phyloP scores from a whole-genome alignment of 2,329 filamentous ascomycete genomes.

The Blastomyces silverae region DNA sequence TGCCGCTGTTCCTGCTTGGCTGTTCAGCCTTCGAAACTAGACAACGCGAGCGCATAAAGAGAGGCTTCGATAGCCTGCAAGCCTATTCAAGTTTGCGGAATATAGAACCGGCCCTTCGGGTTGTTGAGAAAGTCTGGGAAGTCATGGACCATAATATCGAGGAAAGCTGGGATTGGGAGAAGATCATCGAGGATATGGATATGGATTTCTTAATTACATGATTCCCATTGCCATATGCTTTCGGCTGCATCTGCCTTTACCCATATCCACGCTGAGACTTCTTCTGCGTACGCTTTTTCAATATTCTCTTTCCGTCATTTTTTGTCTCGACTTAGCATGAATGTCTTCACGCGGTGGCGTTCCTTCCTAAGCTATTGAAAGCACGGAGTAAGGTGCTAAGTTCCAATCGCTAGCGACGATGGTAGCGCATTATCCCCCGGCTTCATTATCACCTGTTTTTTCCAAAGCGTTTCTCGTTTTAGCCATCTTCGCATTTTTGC shows the following conservation, averaged over 20 bases:
- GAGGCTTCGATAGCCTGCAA: constrained; percentile 50
- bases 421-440: not conserved
- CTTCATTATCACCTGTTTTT: not conserved
- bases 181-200: constrained; percentile 51
- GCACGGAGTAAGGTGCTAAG: not conserved
- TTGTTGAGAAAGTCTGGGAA: constrained; percentile 53
- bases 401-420: not conserved
- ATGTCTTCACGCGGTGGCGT: constrained; percentile 4
- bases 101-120: constrained; percentile 50
- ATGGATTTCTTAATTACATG: constrained; percentile 58
- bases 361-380: not conserved
- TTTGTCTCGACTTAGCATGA: not conserved
- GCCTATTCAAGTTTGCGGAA: constrained; percentile 53
- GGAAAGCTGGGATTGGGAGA: constrained; percentile 59
- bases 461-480: not conserved
- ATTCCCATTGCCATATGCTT: constrained; percentile 17
- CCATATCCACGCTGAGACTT: not conserved
- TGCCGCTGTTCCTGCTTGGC: constrained; percentile 56
- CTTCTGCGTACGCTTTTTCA: not conserved
- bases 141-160: constrained; percentile 53
- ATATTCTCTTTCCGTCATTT: not conserved
- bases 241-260: not conserved
- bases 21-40: constrained; percentile 52
- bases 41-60: constrained; percentile 51
- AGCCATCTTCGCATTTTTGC: not conserved